Base-by-base conservation (phyloP, 2,329 filamentous ascomycete species). In the Colletotrichum tropicale region DNA sequence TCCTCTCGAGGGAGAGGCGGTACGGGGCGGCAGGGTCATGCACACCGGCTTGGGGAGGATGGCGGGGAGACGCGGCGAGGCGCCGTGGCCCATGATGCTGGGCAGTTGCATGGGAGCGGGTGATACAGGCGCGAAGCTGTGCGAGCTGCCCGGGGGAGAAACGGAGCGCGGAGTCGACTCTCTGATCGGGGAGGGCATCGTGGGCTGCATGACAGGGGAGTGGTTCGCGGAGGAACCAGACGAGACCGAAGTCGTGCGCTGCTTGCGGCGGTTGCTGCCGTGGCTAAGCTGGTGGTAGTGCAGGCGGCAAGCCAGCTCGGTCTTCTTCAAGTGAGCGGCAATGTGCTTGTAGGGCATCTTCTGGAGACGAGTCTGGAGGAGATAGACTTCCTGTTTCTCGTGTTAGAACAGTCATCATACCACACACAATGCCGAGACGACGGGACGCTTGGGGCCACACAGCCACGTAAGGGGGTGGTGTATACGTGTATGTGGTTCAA, bases 261-360 rank as follows among this genome's bases (percentile, higher is more conserved):
- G 75, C 89, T 95, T 95, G 83, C 94, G 93, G 80, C 94, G 93
- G 86, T 94, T 95, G 87, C 91, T 95, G 74, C 94, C 94, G 83
- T 96, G 94, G 78, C 93, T 95, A 77, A 97, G 90, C 82, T 97
- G 95, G 82, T 98, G 95, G 83, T 95, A 96, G 85, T 97, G 95
- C 77, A 98, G 90, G 77, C 95, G 94, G 86, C 95, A 98, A 64
- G 95, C 95, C 75, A 97, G 89, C 86, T 97, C 95, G 1, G 95
- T 97, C 88, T 97, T 98, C 86, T 96, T 95, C 79, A 97, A 87
- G 80, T 96, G 93, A 75, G 93, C 91, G 74, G 95, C 95, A 82
- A 97, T 97, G 83, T 96, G 94, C 89, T 96, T 97, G 86, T 97
- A 97, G 1, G 95, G 95, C 92, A 96, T 95, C 86, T 96, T 96